A percentile compares a stretch with the other conserved stretches of the same genome.
These are phyloP conservation scores for Asterophora parasitica DNA, from an alignment of 768 basidiomycete genomes.

Conservation along the genomic window DNA sequence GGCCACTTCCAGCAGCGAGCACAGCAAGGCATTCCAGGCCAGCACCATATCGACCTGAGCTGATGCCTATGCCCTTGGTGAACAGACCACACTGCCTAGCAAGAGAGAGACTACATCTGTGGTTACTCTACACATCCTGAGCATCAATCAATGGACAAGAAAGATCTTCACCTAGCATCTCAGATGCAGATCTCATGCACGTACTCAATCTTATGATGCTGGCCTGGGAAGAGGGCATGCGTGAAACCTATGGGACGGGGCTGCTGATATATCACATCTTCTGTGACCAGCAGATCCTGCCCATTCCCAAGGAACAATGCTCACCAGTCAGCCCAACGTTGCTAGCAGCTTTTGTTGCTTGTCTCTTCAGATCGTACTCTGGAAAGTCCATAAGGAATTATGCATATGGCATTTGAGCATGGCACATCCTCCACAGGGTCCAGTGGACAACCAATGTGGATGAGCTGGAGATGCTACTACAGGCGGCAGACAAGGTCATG, in stretches of 20 bases:
- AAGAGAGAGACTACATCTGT: constrained; percentile 19
- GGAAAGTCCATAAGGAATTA: constrained; percentile 32
- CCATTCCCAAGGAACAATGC: constrained; percentile 26
- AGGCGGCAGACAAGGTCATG: constrained; percentile 23
- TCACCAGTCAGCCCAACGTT: constrained; percentile 23
- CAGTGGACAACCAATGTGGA: constrained; percentile 23
- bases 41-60: not conserved
- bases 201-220: constrained; percentile 21
- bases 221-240: constrained; percentile 27
- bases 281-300: constrained; percentile 23
- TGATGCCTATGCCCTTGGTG: constrained; percentile 18
- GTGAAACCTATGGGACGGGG: constrained; percentile 31
- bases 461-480: constrained; percentile 24
- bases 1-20: not conserved
- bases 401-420: constrained; percentile 34
- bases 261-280: constrained; percentile 35
- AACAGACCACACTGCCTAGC: constrained; percentile 26
- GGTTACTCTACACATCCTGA: constrained; percentile 17
- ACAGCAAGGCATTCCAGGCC: not conserved
- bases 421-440: constrained; percentile 41
- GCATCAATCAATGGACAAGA: not conserved
- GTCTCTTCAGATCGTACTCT: constrained; percentile 28
- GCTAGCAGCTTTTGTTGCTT: constrained; percentile 25
- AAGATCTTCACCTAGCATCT: constrained; percentile 4
- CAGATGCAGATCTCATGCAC: constrained; percentile 17